phyloP scores from a whole-genome alignment of 169 alveolate genomes.

The Fabrea salina region DNA sequence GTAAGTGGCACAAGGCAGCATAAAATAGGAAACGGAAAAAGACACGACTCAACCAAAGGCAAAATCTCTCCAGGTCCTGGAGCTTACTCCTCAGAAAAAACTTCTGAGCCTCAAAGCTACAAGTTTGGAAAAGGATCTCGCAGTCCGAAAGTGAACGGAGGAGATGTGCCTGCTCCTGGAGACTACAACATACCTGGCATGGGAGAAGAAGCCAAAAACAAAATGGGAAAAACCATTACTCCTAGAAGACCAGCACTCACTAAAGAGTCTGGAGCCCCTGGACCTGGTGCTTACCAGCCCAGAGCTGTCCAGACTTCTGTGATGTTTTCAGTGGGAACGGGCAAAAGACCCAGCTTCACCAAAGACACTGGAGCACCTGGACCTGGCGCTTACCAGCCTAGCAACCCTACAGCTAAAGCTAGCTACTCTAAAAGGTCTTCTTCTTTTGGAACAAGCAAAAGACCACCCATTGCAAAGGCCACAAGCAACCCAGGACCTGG shows the following conservation, averaged over 20 bases:
- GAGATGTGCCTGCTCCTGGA: slow-evolving; percentile 28
- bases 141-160: background rate
- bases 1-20: background rate
- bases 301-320: background rate
- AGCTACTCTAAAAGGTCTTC: background rate
- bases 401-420: background rate
- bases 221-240: background rate
- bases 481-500: slow-evolving; percentile 36
- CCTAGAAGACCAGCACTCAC: background rate
- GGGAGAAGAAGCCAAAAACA: background rate
- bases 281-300: slow-evolving; percentile 33
- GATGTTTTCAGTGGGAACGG: slow-evolving; percentile 11
- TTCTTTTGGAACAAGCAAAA: slow-evolving; percentile 22
- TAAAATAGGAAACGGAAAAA: background rate
- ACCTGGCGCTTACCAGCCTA: slow-evolving; percentile 31
- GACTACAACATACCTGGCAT: background rate
- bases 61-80: slow-evolving; percentile 34
- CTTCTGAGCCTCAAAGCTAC: background rate
- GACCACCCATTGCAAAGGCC: background rate
- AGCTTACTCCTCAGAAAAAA: background rate
- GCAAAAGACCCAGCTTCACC: slow-evolving; percentile 11
- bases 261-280: slow-evolving; percentile 2
- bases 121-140: background rate
- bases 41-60: background rate
- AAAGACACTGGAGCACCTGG: slow-evolving; percentile 2